Base-by-base conservation (phyloP, 306 rosid species). In the Herpetospermum pedunculosum region DNA sequence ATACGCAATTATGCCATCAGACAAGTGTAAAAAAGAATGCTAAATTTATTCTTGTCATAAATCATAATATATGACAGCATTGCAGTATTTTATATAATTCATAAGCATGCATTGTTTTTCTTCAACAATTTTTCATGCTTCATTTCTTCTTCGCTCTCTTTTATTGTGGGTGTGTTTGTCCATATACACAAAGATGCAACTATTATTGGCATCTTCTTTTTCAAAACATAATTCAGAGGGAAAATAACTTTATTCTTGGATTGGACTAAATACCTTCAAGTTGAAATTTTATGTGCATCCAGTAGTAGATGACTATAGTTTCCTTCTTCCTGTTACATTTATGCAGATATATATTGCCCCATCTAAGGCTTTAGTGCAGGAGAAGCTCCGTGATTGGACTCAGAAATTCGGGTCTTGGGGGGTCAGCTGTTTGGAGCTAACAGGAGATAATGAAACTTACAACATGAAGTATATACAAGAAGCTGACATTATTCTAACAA, bases 351-450 rank as follows among this genome's bases (percentile, higher is more conserved):
- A 93, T 68, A 75, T 89, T 69, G 97, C 97, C 74, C 98, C 98
- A 71, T 89, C 98, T 26, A 93, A 93, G 89, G 98, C 98, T 72
- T 86, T 93, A 81, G 94, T 93, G 63, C 98, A 93, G 76, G 98
- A 93, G 87, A 93, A 93, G 76, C 84, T 93, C 77, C 96, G 97
- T 62, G 94, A 86, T 68, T 93, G 98, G 98, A 89, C 80, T 81
- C 90, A 87, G 80, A 93, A 89, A 82, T 89, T 87, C 48, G 92
- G 87, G 29, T 77, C 88, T 37, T 87, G 80, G 89, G 97, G 97
- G 44, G 78, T 91, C 81, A 78, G 55, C 78, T 89, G 98, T 84
- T 79, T 93, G 81, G 98, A 93, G 88, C 81, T 93, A 70, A 93
- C 98, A 35, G 96, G 97, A 77, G 98, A 93, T 76, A 93, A 83